Evolutionary conservation across 495 filamentous ascomycete species (phyloP), one percentile per base, ranked within the genome.

Genomic region (Tuber borchii): DNA sequence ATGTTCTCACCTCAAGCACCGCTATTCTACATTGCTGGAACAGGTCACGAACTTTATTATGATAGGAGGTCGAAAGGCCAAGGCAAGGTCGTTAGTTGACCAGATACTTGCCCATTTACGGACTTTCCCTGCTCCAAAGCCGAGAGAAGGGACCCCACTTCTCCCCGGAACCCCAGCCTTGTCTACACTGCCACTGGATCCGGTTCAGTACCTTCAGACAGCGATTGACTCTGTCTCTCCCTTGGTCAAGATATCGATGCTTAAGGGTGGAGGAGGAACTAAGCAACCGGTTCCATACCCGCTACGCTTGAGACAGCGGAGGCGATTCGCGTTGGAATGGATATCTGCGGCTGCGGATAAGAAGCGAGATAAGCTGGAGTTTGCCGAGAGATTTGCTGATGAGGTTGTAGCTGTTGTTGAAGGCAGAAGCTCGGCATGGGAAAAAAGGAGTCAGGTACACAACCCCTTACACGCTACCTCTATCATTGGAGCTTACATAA

Each of bases 171-270:
- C 89, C 20, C 93, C 93, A 2, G 90, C 93, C 0, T 86, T 91
- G 37, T 83, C 87, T 14, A 90, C 94, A 71, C 88, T 97, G 44
- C 91, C 93, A 12, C 87, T 92, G 31, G 89, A 96, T 85, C 91
- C 94, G 16, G 86, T 94, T 44, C 86, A 89, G 69, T 94, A 94
- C 85, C 89, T 97, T 56, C 92, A 90, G 0, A 85, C 95, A 51
- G 93, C 95, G n/a, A 91, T 99, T 82, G 95, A 99, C 87, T 97
- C 93, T 17, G 91, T 98, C n/a, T 93, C 93, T 19, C 95, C 95
- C 34, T 87, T 99, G 37, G 85, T 98, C 80, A 91, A 91, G 43
- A 89, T 98, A 81, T 88, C 89, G 37, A 86, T 86, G 45, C 88
- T 91, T 81, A 92, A 90, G 84, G 93, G 93, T 78, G 87, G 92